Evolutionary conservation across 306 rosid species (phyloP).

Genomic region (Trifolium subterraneum): DNA sequence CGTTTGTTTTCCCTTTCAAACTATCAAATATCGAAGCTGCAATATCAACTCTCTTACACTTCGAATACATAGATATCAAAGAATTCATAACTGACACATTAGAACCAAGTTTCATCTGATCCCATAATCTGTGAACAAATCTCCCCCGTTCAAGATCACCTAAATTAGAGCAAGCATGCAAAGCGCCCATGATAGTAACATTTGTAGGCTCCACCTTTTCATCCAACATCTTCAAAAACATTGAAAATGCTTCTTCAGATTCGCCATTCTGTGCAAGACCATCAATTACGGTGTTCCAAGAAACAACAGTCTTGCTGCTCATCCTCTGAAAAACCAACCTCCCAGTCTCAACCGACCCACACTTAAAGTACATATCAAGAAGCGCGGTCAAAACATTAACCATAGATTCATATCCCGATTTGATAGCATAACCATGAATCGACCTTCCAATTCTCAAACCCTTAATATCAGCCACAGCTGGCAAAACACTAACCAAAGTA

Average conservation of each 20-base stretch:
- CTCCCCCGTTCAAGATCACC: constrained; percentile 72
- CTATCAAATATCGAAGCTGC: constrained; percentile 67
- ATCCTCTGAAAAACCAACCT: constrained; percentile 66
- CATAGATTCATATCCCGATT: constrained; percentile 65
- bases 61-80: constrained; percentile 91
- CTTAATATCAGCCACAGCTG: constrained; percentile 78
- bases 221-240: constrained; percentile 70
- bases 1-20: constrained; percentile 64
- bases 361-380: constrained; percentile 84
- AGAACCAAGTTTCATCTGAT: constrained; percentile 53
- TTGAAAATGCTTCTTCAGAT: constrained; percentile 64
- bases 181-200: constrained; percentile 77
- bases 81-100: constrained; percentile 79
- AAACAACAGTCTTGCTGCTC: constrained; percentile 69
- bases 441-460: constrained; percentile 73
- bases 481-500: constrained; percentile 80
- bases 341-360: constrained; percentile 62
- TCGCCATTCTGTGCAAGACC: constrained; percentile 76
- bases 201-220: constrained; percentile 71
- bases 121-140: constrained; percentile 62
- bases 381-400: constrained; percentile 74
- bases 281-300: constrained; percentile 90
- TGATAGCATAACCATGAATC: constrained; percentile 68
- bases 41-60: constrained; percentile 75
- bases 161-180: constrained; percentile 84